Conservation (phyloP, 805 yeast genomes). For the Spathaspora boniae region DNA sequence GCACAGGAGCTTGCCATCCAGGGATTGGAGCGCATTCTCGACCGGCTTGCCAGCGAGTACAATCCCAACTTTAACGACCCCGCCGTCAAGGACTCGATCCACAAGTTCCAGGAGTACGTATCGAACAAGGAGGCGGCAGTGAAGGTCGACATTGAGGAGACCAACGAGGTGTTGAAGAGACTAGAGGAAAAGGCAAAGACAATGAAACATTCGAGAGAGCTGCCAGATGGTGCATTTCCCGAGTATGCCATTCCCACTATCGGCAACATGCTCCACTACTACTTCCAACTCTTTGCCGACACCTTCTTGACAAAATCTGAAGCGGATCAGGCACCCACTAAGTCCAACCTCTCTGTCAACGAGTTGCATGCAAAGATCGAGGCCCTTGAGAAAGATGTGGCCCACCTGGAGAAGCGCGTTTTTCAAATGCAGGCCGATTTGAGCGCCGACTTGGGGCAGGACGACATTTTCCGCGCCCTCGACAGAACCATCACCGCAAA, state of each 20-base stretch:
- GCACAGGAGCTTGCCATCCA: slow-evolving; percentile 16
- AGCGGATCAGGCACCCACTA: not conserved
- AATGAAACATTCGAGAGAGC: slow-evolving; percentile 5
- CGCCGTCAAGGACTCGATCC: slow-evolving; percentile 74
- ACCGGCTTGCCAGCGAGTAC: slow-evolving; percentile 52
- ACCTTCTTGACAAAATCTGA: slow-evolving; percentile 6
- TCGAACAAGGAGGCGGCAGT: slow-evolving; percentile 32
- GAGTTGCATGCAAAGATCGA: slow-evolving; percentile 12
- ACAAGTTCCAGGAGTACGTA: slow-evolving; percentile 46
- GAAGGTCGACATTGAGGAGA: slow-evolving; percentile 3
- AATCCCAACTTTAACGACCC: slow-evolving; percentile 84
- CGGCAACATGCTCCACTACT: slow-evolving; percentile 22
- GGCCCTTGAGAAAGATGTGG: slow-evolving; percentile 15
- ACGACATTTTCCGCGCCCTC: slow-evolving; percentile 61
- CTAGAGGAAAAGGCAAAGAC: slow-evolving; percentile 15
- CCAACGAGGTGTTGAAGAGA: slow-evolving; percentile 17
- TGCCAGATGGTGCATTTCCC: not conserved
- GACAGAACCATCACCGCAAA: slow-evolving; percentile 43
- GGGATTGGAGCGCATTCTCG: slow-evolving; percentile 45
- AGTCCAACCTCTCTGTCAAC: slow-evolving; percentile 4
- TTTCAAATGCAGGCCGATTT: slow-evolving; percentile 19
- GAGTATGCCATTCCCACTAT: slow-evolving; percentile 16
- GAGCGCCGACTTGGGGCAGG: slow-evolving; percentile 48
- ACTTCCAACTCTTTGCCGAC: slow-evolving; percentile 12
- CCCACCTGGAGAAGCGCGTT: slow-evolving; percentile 13